Percentiles rank a stretch among this genome's conserved stretches.
Conservation (phyloP, 805 yeast genomes). For the Crinitomyces ghanaensis region DNA sequence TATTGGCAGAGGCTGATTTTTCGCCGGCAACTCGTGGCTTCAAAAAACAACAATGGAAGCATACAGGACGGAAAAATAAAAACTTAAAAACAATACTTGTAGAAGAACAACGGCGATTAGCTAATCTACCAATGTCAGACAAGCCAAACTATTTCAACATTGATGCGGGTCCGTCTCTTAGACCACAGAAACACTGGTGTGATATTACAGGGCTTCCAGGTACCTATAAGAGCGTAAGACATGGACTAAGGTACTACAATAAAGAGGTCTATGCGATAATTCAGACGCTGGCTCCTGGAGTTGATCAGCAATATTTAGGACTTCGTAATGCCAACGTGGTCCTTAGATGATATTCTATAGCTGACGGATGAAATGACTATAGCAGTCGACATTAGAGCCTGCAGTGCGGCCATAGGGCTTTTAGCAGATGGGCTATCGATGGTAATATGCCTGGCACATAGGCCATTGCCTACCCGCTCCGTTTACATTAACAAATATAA, state of each 20-base stretch:
- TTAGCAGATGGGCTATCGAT: too few species aligned
- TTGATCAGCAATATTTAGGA: constrained; percentile 84
- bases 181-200: constrained; percentile 75
- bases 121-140: constrained; percentile 26
- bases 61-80: constrained; percentile 54
- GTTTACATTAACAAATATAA: too few species aligned
- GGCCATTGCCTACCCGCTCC: too few species aligned
- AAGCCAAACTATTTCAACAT: constrained; percentile 56
- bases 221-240: constrained; percentile 53
- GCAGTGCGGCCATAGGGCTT: too few species aligned
- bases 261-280: constrained; percentile 71
- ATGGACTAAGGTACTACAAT: constrained; percentile 67
- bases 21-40: constrained; percentile 28
- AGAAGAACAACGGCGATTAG: constrained; percentile 65
- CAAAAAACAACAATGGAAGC: constrained; percentile 44
- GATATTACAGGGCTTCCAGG: constrained; percentile 87
- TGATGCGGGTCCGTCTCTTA: constrained; percentile 78
- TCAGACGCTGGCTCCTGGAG: constrained; percentile 74
- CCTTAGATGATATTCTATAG: constrained; percentile 50
- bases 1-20: constrained; percentile 19
- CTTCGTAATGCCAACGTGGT: constrained; percentile 83
- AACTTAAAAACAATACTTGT: constrained; percentile 58
- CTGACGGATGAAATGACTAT: too few species aligned
- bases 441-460: too few species aligned
- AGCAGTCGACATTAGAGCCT: too few species aligned